Percentiles rank a stretch among this genome's conserved stretches.
These are phyloP conservation scores for Magnaporthiopsis rhizophila DNA, from an alignment of 2,329 filamentous ascomycete species.

Conservation along the genomic window DNA sequence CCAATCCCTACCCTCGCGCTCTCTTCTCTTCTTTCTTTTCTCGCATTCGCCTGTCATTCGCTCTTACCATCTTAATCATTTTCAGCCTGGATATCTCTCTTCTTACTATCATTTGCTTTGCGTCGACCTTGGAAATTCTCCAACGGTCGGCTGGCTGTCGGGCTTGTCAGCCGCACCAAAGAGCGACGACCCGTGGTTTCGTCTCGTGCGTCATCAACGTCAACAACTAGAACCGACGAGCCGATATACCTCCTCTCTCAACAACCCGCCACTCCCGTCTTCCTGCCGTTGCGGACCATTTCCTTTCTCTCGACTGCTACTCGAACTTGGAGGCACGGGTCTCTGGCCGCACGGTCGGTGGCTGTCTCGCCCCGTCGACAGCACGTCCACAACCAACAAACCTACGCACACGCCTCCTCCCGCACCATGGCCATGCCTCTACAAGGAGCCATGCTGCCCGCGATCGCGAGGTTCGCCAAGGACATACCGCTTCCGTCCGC, in stretches of 20 bases:
- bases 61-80: not conserved
- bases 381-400: not conserved
- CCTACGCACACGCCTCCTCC: not conserved
- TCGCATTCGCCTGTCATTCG: not conserved
- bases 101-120: not conserved
- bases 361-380: not conserved
- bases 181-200: not conserved
- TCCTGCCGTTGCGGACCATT: not conserved
- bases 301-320: not conserved
- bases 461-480: slow-evolving; percentile 10
- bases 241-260: not conserved
- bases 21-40: not conserved
- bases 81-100: not conserved
- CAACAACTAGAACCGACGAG: not conserved
- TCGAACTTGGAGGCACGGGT: not conserved
- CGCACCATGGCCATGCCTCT: not conserved
- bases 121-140: not conserved
- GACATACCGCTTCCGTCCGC: slow-evolving; percentile 5
- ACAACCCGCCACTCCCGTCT: not conserved
- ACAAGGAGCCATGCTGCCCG: slow-evolving; percentile 5
- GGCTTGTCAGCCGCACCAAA: not conserved
- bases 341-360: not conserved
- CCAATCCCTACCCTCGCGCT: not conserved
- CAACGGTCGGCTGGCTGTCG: not conserved
- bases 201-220: not conserved